phyloP scores from a whole-genome alignment of 495 filamentous ascomycete species.

The Penicillium odoratum region DNA sequence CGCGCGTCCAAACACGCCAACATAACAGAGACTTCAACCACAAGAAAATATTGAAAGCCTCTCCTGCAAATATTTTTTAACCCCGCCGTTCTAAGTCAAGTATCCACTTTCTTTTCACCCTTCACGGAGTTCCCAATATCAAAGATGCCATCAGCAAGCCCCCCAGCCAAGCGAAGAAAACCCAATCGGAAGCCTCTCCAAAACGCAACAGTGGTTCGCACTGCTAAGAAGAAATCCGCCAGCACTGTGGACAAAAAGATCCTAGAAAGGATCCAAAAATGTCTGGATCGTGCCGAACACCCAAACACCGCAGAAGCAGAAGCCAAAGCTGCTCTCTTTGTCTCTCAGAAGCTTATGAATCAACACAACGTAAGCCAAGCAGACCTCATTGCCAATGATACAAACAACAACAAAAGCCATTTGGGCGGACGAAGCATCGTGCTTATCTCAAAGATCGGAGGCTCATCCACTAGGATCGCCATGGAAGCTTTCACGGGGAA shows the following conservation, averaged over 20 bases:
- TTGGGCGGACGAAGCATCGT: constrained; percentile 26
- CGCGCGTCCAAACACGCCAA: too few species aligned
- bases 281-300: constrained; percentile 28
- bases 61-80: too few species aligned
- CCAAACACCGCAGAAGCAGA: constrained; percentile 5
- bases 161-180: neutral
- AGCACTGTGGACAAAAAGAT: constrained; percentile 13
- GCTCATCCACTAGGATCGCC: neutral
- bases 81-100: too few species aligned
- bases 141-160: too few species aligned
- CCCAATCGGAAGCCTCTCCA: constrained; percentile 5
- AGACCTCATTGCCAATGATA: constrained; percentile 21
- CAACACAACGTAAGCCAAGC: constrained; percentile 30
- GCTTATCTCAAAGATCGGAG: neutral
- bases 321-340: constrained; percentile 25
- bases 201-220: constrained; percentile 8
- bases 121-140: too few species aligned
- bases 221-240: neutral
- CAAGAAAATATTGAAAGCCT: too few species aligned
- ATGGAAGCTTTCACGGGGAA: constrained; percentile 9
- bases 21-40: too few species aligned
- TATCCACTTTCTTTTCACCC: too few species aligned
- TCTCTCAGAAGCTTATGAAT: constrained; percentile 29
- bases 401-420: constrained; percentile 15
- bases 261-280: constrained; percentile 34